phyloP scores from a whole-genome alignment of 345 rosid genomes.

The Pelargonium nanum region DNA sequence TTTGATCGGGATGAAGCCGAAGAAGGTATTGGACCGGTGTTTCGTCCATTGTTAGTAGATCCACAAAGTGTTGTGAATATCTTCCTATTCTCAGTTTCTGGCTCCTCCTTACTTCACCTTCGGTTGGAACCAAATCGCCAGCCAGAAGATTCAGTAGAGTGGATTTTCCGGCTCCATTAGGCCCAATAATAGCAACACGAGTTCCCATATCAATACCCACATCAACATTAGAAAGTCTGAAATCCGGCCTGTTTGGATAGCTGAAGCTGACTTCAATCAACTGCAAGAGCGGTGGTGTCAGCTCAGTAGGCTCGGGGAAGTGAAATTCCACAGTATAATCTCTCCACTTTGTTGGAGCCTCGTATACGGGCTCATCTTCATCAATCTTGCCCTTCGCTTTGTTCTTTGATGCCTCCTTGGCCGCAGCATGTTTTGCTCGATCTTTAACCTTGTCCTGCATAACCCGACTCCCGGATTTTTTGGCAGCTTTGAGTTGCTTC shows the following conservation, averaged over 20 bases:
- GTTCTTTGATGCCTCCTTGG: slow-evolving; percentile 73
- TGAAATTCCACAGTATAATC: slow-evolving; percentile 90
- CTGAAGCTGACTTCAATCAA: slow-evolving; percentile 80
- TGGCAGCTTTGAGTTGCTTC: slow-evolving; percentile 83
- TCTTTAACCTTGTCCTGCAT: slow-evolving; percentile 90
- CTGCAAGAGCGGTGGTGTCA: slow-evolving; percentile 87
- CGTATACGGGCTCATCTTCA: slow-evolving; percentile 59
- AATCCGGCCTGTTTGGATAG: slow-evolving; percentile 73
- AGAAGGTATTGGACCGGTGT: slow-evolving; percentile 94
- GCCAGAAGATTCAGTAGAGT: slow-evolving; percentile 88
- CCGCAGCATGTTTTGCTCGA: slow-evolving; percentile 54
- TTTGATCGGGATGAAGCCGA: slow-evolving; percentile 90
- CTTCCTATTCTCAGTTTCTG: slow-evolving; percentile 87
- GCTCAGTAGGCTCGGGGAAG: slow-evolving; percentile 94
- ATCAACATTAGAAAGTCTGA: slow-evolving; percentile 72
- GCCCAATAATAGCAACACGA: slow-evolving; percentile 87
- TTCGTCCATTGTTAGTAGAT: slow-evolving; percentile 78
- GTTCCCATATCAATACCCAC: slow-evolving; percentile 99
- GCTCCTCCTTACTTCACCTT: slow-evolving; percentile 79
- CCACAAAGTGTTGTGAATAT: slow-evolving; percentile 95
- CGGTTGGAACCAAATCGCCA: slow-evolving; percentile 69
- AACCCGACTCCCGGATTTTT: slow-evolving; percentile 63
- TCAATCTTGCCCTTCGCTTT: slow-evolving; percentile 65
- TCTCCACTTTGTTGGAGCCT: slow-evolving; percentile 85
- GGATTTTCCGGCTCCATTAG: slow-evolving; percentile 95